Conservation (phyloP, 2,329 filamentous ascomycete genomes). For the Lecanicillium sp. region DNA sequence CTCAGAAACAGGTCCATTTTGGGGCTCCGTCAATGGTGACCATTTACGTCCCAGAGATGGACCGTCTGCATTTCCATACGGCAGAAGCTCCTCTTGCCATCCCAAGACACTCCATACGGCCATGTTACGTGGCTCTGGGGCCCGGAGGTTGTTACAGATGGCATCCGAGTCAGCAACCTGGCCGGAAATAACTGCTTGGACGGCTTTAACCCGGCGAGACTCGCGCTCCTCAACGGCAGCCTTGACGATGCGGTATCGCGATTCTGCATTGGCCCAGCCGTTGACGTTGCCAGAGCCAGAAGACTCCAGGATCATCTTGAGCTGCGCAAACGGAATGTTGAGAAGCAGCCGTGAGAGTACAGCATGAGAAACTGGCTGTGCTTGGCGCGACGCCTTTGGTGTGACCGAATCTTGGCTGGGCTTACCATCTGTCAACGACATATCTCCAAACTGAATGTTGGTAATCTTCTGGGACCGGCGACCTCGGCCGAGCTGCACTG, state of each 20-base stretch:
- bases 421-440: conserved; percentile 30
- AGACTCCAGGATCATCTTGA: conserved; percentile 59
- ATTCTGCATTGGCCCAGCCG: conserved; percentile 40
- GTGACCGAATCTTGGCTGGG: conserved; percentile 20
- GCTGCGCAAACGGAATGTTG: conserved; percentile 58
- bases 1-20: conserved; percentile 15
- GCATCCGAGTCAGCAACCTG: conserved; percentile 24
- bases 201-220: conserved; percentile 37
- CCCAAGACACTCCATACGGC: conserved; percentile 39
- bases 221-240: conserved; percentile 50
- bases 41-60: conserved; percentile 35
- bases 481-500: conserved; percentile 24
- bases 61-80: conserved; percentile 29
- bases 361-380: conserved; percentile 29
- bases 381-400: conserved; percentile 13
- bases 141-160: conserved; percentile 28
- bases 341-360: conserved; percentile 59
- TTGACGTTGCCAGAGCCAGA: conserved; percentile 39
- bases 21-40: conserved; percentile 26
- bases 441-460: conserved; percentile 64
- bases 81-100: conserved; percentile 37
- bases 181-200: conserved; percentile 33
- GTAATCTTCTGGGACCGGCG: conserved; percentile 45
- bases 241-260: conserved; percentile 39
- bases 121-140: conserved; percentile 28